Percentiles rank a stretch among this genome's conserved stretches.
Conservation (phyloP, 352 stramenopile species). For the Pythium coloratum region DNA sequence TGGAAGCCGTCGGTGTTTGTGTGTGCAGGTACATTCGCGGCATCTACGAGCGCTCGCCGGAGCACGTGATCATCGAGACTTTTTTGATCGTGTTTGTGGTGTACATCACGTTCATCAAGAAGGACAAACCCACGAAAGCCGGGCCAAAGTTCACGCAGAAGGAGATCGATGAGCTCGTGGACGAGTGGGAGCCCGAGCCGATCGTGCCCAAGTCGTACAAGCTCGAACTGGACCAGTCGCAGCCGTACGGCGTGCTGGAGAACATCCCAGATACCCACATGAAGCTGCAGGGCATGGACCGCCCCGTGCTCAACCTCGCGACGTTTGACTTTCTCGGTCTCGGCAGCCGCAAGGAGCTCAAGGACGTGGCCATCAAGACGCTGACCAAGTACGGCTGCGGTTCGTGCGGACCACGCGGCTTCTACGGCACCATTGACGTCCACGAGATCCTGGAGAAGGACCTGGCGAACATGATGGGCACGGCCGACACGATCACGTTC, state of each 20-base stretch:
- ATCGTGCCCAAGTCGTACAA: conserved; percentile 64
- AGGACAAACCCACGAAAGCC: conserved; percentile 61
- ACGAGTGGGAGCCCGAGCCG: conserved; percentile 89
- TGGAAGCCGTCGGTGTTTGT: not conserved
- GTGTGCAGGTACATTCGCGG: conserved; percentile 61
- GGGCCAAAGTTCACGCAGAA: conserved; percentile 70
- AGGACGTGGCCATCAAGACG: conserved; percentile 86
- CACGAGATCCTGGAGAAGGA: conserved; percentile 91
- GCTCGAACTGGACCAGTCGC: conserved; percentile 36
- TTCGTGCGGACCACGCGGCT: conserved; percentile 96
- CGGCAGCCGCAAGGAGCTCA: conserved; percentile 79
- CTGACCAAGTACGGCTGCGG: conserved; percentile 97
- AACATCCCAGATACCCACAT: conserved; percentile 78
- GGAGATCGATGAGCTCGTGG: conserved; percentile 91
- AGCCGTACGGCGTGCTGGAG: conserved; percentile 78
- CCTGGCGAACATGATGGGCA: conserved; percentile 91
- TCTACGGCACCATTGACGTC: conserved; percentile 97
- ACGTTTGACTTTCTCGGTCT: conserved; percentile 97
- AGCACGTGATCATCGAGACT: conserved; percentile 98
- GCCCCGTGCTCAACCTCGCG: conserved; percentile 92
- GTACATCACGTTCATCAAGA: conserved; percentile 92
- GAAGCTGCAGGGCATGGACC: conserved; percentile 67
- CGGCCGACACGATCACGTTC: conserved; percentile 95
- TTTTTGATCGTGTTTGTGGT: conserved; percentile 96
- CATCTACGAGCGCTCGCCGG: conserved; percentile 83